These are phyloP conservation scores for Orbilia javanica DNA, from an alignment of 2,329 filamentous ascomycete genomes.

Conservation along the genomic window DNA sequence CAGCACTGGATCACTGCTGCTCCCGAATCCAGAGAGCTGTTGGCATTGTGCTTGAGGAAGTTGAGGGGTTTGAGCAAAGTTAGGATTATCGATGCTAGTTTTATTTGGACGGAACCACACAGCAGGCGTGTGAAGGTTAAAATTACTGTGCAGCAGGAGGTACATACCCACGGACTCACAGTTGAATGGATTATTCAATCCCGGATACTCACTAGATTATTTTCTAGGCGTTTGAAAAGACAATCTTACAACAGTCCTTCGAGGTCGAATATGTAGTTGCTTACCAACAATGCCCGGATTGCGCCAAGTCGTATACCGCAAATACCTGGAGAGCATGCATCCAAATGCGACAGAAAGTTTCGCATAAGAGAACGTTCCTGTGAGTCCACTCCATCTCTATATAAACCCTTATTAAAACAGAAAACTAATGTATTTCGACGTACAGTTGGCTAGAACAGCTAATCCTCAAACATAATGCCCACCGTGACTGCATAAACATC, in stretches of 20 bases:
- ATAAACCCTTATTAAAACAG: background rate
- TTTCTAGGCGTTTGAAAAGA: slow-evolving; percentile 73
- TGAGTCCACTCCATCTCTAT: slow-evolving; percentile 64
- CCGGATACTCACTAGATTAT: background rate
- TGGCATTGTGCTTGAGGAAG: slow-evolving; percentile 91
- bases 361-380: slow-evolving; percentile 88
- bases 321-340: slow-evolving; percentile 95
- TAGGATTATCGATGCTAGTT: slow-evolving; percentile 92
- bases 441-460: slow-evolving; percentile 79
- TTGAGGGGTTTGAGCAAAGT: slow-evolving; percentile 88
- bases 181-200: background rate
- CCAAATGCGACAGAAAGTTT: slow-evolving; percentile 95
- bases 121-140: slow-evolving; percentile 93
- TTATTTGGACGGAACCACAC: slow-evolving; percentile 98
- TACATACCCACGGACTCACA: slow-evolving; percentile 20
- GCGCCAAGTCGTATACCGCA: slow-evolving; percentile 93
- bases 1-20: slow-evolving; percentile 85
- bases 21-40: slow-evolving; percentile 89
- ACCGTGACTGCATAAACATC: slow-evolving; percentile 95
- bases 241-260: slow-evolving; percentile 89
- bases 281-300: slow-evolving; percentile 94
- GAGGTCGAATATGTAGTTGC: slow-evolving; percentile 93
- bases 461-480: slow-evolving; percentile 92
- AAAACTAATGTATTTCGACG: slow-evolving; percentile 60
- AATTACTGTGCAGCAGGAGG: slow-evolving; percentile 84